These are phyloP conservation scores for Pezizomycotina sp. DNA, from an alignment of 2,329 filamentous ascomycete genomes.

Conservation along the genomic window DNA sequence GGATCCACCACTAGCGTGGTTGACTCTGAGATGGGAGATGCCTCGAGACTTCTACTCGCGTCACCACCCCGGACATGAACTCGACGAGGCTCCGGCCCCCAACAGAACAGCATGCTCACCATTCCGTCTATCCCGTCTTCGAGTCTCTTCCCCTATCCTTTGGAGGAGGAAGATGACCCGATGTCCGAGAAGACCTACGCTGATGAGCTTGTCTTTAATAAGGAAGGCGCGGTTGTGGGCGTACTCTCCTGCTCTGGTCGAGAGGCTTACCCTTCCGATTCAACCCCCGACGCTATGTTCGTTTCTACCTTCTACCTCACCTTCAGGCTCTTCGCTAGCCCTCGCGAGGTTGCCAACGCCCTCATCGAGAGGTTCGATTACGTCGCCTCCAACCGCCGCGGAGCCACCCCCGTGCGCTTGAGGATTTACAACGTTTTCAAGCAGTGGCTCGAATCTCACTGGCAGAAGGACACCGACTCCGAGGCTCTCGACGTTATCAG, in stretches of 20 bases:
- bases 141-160: too few species aligned
- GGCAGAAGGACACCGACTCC: constrained; percentile 66
- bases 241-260: constrained; percentile 79
- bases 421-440: constrained; percentile 95
- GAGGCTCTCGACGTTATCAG: constrained; percentile 60
- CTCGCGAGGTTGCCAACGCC: constrained; percentile 57
- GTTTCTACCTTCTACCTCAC: constrained; percentile 92
- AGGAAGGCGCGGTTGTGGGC: constrained; percentile 85
- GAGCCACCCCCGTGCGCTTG: constrained; percentile 62
- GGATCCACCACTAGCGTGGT: too few species aligned
- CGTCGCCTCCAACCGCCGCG: constrained; percentile 57
- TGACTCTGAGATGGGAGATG: too few species aligned
- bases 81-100: too few species aligned
- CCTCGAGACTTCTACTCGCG: too few species aligned
- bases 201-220: constrained; percentile 82
- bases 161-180: constrained; percentile 6
- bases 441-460: constrained; percentile 91
- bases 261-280: constrained; percentile 86
- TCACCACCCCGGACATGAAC: too few species aligned
- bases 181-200: constrained; percentile 74
- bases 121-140: too few species aligned
- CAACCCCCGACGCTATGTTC: constrained; percentile 79
- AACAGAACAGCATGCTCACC: too few species aligned
- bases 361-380: constrained; percentile 90
- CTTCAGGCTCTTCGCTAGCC: constrained; percentile 80